phyloP scores from a whole-genome alignment of 192 early-diverging fungal genomes.

The Podila epicladia region DNA sequence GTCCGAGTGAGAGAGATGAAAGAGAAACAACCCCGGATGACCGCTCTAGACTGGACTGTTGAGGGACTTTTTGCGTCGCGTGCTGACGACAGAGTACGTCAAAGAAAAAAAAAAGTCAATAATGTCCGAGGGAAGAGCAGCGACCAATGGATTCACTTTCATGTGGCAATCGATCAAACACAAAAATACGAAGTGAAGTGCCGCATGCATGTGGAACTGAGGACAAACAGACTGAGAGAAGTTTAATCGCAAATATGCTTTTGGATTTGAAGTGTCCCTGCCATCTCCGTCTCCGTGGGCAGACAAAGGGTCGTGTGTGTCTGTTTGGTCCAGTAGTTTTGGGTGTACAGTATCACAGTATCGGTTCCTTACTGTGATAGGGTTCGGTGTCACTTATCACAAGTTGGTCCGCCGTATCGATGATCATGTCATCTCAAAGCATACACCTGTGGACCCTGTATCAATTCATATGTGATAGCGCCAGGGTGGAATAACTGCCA shows the following conservation, averaged over 20 bases:
- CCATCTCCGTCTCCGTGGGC: slow-evolving; percentile 6
- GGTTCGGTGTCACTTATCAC: not conserved
- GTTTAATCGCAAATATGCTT: not conserved
- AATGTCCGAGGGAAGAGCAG: not conserved
- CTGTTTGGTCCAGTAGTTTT: not conserved
- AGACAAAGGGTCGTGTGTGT: not conserved
- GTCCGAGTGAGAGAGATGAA: no score
- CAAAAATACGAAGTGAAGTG: not conserved
- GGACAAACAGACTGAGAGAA: not conserved
- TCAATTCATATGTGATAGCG: no score
- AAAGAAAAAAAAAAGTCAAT: not conserved
- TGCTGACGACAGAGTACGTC: not conserved
- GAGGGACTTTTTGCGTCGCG: not conserved
- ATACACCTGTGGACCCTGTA: no score
- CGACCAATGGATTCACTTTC: not conserved
- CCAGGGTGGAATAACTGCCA: no score
- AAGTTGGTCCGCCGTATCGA: no score
- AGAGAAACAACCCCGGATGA: no score
- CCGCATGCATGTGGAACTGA: not conserved
- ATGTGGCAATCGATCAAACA: not conserved
- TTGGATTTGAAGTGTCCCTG: not conserved
- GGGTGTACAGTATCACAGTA: no score
- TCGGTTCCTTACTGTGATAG: not conserved
- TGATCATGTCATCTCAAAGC: no score
- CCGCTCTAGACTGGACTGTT: not conserved